Evolutionary conservation across 306 rosid species (phyloP).

Genomic region (Pterocarpus macrocarpus): DNA sequence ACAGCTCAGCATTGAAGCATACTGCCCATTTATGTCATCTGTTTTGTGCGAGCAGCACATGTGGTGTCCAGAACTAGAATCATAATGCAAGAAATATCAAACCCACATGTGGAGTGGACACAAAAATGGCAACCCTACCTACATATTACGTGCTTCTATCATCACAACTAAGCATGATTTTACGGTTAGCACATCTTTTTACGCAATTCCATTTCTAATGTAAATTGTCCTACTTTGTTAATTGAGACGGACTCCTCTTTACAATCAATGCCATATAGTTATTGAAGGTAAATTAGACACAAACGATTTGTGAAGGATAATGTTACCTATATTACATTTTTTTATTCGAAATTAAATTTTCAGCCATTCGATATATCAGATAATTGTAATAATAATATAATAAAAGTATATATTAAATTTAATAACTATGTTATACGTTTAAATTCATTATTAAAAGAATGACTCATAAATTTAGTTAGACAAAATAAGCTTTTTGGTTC

Average conservation of each 20-base stretch:
- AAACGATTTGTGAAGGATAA: no score
- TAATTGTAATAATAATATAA: no score
- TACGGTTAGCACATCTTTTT: background rate
- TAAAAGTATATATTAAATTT: no score
- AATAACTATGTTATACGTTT: no score
- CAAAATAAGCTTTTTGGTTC: no score
- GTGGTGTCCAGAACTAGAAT: conserved; percentile 27
- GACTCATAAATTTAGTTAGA: no score
- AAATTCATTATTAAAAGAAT: no score
- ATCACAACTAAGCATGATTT: background rate
- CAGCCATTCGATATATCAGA: no score
- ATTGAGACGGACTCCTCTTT: background rate
- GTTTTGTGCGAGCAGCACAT: conserved; percentile 39
- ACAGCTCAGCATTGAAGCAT: conserved; percentile 43
- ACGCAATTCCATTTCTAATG: background rate
- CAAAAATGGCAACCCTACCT: conserved; percentile 1
- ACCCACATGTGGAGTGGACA: conserved; percentile 34
- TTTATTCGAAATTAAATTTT: no score
- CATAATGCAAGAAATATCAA: conserved; percentile 27
- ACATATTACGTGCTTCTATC: conserved; percentile 7
- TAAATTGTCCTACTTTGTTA: background rate
- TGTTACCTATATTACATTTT: no score
- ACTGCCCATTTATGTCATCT: conserved; percentile 1
- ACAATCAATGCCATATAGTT: background rate
- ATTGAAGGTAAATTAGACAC: no score